A percentile compares a stretch with the other conserved stretches of the same genome.
Conservation (phyloP, 768 basidiomycete genomes). For the Phylloporus rhodoxanthus region DNA sequence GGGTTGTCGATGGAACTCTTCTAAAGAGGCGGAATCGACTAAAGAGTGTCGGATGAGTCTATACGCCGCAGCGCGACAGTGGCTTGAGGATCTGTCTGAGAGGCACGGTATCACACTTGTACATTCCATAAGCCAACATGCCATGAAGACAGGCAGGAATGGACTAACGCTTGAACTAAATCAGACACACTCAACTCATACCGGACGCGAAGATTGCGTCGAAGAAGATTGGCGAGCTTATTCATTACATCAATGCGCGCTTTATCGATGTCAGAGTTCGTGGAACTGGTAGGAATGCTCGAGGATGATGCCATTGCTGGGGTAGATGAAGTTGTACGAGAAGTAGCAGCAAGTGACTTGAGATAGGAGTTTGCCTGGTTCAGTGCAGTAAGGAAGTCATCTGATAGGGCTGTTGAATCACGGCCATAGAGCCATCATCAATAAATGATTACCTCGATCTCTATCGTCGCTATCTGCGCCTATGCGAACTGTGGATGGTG, state of each 20-base stretch:
- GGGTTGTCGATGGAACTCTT: slow-evolving; percentile 53
- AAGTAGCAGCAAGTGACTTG: slow-evolving; percentile 47
- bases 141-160: not conserved
- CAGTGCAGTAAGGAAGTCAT: slow-evolving; percentile 70
- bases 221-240: slow-evolving; percentile 58
- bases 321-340: slow-evolving; percentile 32
- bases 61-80: slow-evolving; percentile 77
- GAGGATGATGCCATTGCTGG: slow-evolving; percentile 35
- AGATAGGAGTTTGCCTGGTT: slow-evolving; percentile 58
- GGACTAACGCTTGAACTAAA: slow-evolving; percentile 66
- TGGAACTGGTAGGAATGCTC: slow-evolving; percentile 32
- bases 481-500: slow-evolving; percentile 23
- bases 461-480: slow-evolving; percentile 33
- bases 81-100: slow-evolving; percentile 65
- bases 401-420: slow-evolving; percentile 30
- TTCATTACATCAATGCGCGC: slow-evolving; percentile 59
- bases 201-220: slow-evolving; percentile 66
- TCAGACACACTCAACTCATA: slow-evolving; percentile 69
- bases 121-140: slow-evolving; percentile 7
- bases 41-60: slow-evolving; percentile 74
- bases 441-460: slow-evolving; percentile 27
- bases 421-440: not conserved
- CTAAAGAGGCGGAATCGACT: slow-evolving; percentile 68
- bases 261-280: slow-evolving; percentile 41
- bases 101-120: slow-evolving; percentile 71